These are phyloP conservation scores for Xylaria flabelliformis DNA, from an alignment of 495 filamentous ascomycete species.

Conservation along the genomic window DNA sequence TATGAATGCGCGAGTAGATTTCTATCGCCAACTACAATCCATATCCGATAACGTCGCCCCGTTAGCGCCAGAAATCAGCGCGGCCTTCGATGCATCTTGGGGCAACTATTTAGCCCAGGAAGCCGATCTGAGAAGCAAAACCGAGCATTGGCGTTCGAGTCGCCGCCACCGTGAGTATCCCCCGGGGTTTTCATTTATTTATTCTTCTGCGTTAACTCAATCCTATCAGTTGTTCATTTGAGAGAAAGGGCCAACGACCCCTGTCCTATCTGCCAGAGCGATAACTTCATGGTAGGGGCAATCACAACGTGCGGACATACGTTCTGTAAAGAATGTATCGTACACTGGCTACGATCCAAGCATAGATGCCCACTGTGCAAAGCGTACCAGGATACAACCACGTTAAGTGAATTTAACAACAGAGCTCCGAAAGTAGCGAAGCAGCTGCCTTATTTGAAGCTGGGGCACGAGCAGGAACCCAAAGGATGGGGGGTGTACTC, in stretches of 20 bases:
- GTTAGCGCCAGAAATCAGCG: constrained; percentile 63
- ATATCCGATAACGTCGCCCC: constrained; percentile 85
- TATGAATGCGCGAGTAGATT: constrained; percentile 84
- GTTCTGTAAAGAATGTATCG: constrained; percentile 86
- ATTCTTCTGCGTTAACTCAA: constrained; percentile 29
- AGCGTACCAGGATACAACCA: constrained; percentile 59
- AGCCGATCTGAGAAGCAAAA: constrained; percentile 65
- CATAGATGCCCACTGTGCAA: constrained; percentile 82
- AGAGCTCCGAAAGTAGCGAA: constrained; percentile 69
- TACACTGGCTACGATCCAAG: constrained; percentile 69
- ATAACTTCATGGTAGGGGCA: constrained; percentile 74
- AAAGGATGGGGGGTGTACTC: constrained; percentile 68
- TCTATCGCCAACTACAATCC: constrained; percentile 85
- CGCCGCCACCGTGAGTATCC: constrained; percentile 31
- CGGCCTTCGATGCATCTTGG: constrained; percentile 34
- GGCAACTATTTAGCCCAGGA: constrained; percentile 64
- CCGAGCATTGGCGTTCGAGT: constrained; percentile 52
- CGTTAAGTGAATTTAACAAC: constrained; percentile 82
- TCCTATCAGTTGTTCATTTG: constrained; percentile 50
- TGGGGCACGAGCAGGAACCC: no score
- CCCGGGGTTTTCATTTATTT: constrained; percentile 2
- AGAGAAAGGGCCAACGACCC: constrained; percentile 61
- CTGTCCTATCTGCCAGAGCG: constrained; percentile 79
- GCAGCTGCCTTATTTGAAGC: background rate
- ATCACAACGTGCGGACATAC: constrained; percentile 90